Conservation (phyloP, 768 basidiomycete genomes). For the Dentipellis sp. region DNA sequence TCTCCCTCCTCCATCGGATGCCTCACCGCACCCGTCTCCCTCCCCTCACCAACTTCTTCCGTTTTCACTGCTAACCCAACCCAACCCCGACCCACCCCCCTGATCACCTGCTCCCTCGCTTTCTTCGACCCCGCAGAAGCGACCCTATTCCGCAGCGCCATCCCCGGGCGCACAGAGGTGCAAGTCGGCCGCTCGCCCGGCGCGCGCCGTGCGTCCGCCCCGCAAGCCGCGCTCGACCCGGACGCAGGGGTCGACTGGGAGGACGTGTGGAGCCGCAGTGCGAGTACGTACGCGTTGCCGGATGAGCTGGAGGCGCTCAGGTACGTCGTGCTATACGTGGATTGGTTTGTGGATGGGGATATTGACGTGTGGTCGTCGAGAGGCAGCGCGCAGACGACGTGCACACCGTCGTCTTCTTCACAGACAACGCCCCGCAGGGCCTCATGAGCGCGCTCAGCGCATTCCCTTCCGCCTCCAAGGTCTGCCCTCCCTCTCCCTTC, state of each 20-base stretch:
- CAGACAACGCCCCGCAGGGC: conserved; percentile 51
- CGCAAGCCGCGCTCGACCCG: not conserved
- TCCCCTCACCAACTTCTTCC: conserved; percentile 27
- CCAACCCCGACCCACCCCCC: conserved; percentile 10
- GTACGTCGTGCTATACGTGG: conserved; percentile 15
- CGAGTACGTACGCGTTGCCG: conserved; percentile 24
- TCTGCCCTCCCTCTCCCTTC: conserved; percentile 25
- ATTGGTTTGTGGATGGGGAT: not conserved
- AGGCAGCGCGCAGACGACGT: conserved; percentile 16
- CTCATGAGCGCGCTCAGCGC: conserved; percentile 32
- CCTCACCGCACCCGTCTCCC: conserved; percentile 25
- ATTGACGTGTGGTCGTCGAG: not conserved
- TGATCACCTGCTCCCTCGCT: conserved; percentile 49
- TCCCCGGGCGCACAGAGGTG: conserved; percentile 45
- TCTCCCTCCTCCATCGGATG: conserved; percentile 10
- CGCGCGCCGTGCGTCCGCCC: conserved; percentile 26
- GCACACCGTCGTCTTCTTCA: conserved; percentile 39
- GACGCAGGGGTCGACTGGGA: conserved; percentile 36
- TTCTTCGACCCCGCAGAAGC: conserved; percentile 35
- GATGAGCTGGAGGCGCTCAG: conserved; percentile 27
- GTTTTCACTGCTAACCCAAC: conserved; percentile 29
- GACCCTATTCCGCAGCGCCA: conserved; percentile 50
- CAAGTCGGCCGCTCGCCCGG: conserved; percentile 73
- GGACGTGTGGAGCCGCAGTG: conserved; percentile 35
- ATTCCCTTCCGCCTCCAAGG: conserved; percentile 42